Evolutionary conservation across 176 grass and related monocot species (phyloP).

Genomic region (Rhynchospora tenuis): DNA sequence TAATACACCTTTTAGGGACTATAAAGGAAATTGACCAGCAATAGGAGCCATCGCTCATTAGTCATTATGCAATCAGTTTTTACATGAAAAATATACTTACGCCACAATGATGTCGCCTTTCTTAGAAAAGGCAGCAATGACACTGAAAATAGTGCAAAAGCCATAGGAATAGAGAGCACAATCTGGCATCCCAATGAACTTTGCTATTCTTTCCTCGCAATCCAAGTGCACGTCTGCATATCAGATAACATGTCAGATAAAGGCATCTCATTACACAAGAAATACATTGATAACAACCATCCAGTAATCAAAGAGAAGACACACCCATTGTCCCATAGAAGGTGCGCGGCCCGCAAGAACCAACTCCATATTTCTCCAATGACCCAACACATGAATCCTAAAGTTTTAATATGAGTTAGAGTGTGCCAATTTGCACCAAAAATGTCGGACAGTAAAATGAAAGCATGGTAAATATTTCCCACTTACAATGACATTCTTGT

Average conservation of each 20-base stretch:
- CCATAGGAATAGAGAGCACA: conserved; percentile 93
- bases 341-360: conserved; percentile 83
- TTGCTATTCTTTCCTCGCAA: conserved; percentile 75
- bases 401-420: conserved; percentile 23
- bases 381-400: conserved; percentile 75
- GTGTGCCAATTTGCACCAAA: conserved; percentile 11
- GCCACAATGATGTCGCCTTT: conserved; percentile 93
- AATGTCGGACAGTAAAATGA: neutral
- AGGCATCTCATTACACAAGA: neutral
- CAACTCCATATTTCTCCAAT: conserved; percentile 97
- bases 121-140: conserved; percentile 93
- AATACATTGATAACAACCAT: neutral
- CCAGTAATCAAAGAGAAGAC: conserved; percentile 16
- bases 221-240: conserved; percentile 91
- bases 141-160: conserved; percentile 92
- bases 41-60: neutral
- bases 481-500: conserved; percentile 77
- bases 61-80: neutral
- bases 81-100: conserved; percentile 40
- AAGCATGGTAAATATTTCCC: neutral
- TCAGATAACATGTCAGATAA: conserved; percentile 9
- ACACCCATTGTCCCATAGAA: conserved; percentile 95
- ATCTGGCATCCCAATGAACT: conserved; percentile 82
- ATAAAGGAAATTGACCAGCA: neutral
- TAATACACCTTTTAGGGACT: neutral